A percentile compares a stretch with the other conserved stretches of the same genome.
Conservation (phyloP, 176 grass and related monocot genomes). For the Oryza meridionalis region DNA sequence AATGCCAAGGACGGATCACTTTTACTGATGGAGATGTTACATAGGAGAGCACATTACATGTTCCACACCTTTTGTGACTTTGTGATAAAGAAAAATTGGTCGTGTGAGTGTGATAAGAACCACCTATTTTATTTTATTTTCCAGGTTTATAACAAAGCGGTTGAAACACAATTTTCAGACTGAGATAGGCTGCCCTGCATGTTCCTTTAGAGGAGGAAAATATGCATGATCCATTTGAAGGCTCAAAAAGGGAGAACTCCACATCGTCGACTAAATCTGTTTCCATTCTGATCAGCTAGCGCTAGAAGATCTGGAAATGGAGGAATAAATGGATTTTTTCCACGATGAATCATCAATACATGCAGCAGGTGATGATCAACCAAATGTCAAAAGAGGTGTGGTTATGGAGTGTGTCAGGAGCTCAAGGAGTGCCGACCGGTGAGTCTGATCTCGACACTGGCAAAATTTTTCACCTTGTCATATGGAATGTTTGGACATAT, state of each 20-base stretch:
- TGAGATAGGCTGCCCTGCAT: not conserved
- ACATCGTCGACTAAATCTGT: no score
- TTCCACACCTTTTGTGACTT: not conserved
- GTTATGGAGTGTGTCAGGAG: not conserved
- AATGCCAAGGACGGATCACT: not conserved
- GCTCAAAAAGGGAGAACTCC: not conserved
- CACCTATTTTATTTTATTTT: not conserved
- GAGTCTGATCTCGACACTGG: no score
- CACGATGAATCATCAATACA: not conserved
- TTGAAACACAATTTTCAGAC: not conserved
- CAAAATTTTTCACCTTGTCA: no score
- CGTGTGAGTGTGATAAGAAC: not conserved
- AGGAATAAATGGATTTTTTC: no score
- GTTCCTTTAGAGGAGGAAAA: not conserved
- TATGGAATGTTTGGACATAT: no score
- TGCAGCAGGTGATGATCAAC: no score
- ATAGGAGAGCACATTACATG: constrained; percentile 3
- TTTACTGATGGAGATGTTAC: constrained; percentile 38
- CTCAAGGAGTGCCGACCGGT: not conserved
- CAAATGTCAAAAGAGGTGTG: not conserved
- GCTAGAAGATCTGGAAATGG: no score
- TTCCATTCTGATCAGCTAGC: no score
- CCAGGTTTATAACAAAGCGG: not conserved
- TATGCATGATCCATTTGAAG: not conserved
- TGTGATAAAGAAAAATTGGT: not conserved